Percentiles rank a stretch among this genome's conserved stretches.
phyloP scores from a whole-genome alignment of 345 rosid genomes.

The Cardamine chenopodiifolia region DNA sequence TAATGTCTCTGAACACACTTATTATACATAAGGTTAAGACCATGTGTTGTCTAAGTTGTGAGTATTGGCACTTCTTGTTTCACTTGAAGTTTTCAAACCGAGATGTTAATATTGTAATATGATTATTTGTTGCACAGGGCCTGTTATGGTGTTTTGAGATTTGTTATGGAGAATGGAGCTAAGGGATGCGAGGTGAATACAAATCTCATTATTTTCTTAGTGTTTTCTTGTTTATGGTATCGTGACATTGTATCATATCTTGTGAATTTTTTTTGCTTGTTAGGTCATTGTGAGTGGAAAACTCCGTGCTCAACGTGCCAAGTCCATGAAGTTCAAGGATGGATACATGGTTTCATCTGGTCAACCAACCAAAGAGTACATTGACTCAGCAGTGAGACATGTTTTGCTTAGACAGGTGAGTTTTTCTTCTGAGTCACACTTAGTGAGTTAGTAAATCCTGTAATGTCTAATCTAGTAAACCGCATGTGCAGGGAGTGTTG shows the following conservation, averaged over 20 bases:
- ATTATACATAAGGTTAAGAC: neutral
- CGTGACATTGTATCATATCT: neutral
- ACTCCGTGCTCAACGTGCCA: constrained; percentile 78
- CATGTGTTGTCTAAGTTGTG: neutral
- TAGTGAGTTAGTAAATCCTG: neutral
- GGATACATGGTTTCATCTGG: constrained; percentile 96
- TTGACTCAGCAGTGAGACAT: constrained; percentile 79
- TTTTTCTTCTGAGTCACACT: neutral
- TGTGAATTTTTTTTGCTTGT: neutral
- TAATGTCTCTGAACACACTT: neutral
- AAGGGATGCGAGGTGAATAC: constrained; percentile 72
- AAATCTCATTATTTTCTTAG: neutral
- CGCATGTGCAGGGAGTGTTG: constrained; percentile 56
- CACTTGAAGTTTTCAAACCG: neutral
- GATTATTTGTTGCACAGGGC: constrained; percentile 47
- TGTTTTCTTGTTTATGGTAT: neutral
- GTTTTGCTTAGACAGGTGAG: constrained; percentile 74
- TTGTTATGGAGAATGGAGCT: constrained; percentile 81
- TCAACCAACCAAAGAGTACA: constrained; percentile 79
- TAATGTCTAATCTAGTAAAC: neutral
- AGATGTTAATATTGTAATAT: constrained; percentile 3
- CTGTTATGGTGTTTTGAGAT: constrained; percentile 80
- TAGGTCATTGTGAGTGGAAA: constrained; percentile 78
- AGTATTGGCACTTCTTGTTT: neutral
- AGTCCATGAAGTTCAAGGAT: constrained; percentile 88